These are phyloP conservation scores for Aechmea fasciata DNA, from an alignment of 176 grass and related monocot genomes.

Conservation along the genomic window DNA sequence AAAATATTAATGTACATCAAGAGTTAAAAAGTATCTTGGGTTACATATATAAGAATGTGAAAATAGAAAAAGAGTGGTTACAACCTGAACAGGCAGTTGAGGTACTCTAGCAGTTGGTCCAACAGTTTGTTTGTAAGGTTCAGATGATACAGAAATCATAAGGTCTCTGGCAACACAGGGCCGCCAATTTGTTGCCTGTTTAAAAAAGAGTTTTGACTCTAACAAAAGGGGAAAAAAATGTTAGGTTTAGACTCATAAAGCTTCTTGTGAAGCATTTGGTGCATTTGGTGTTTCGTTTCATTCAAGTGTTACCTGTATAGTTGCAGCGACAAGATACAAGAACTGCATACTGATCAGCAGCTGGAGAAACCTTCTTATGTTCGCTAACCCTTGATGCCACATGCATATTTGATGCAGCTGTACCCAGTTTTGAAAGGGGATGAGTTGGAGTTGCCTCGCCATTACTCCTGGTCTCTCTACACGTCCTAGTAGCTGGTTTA, in stretches of 20 bases:
- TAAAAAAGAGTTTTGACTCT: constrained; percentile 98
- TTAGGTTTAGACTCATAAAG: constrained; percentile 26
- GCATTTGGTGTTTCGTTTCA: background rate
- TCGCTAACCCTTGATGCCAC: constrained; percentile 34
- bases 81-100: constrained; percentile 85
- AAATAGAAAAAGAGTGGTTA: constrained; percentile 11
- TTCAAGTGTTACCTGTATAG: constrained; percentile 56
- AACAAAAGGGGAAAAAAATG: constrained; percentile 19
- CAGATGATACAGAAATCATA: constrained; percentile 79
- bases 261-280: constrained; percentile 8
- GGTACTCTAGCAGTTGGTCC: constrained; percentile 47
- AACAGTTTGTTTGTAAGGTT: constrained; percentile 47
- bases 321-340: constrained; percentile 88
- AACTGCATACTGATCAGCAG: constrained; percentile 68
- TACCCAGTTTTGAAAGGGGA: constrained; percentile 26
- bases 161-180: constrained; percentile 78
- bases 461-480: constrained; percentile 35
- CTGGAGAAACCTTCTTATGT: constrained; percentile 18
- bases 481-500: constrained; percentile 56
- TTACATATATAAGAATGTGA: constrained; percentile 3
- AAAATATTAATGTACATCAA: background rate
- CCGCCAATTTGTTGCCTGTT: constrained; percentile 75
- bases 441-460: constrained; percentile 31
- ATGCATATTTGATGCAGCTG: constrained; percentile 28
- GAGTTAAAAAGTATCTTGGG: constrained; percentile 11